These are phyloP conservation scores for Cystobasidiopsis lactophilus DNA, from an alignment of 768 basidiomycete species.

Conservation along the genomic window DNA sequence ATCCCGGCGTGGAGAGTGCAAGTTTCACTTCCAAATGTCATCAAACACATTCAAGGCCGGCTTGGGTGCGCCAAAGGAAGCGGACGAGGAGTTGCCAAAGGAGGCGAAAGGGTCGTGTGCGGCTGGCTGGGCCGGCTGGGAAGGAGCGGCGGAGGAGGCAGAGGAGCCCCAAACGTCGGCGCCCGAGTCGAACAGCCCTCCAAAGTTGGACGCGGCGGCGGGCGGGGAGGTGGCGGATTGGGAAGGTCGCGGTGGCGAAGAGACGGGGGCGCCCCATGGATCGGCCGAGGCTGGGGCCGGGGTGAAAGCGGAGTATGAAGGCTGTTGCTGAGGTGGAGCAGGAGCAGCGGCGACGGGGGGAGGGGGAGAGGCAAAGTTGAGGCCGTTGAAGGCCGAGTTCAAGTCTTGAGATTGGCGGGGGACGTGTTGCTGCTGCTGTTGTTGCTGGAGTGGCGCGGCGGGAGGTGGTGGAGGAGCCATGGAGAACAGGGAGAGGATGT, in stretches of 20 bases:
- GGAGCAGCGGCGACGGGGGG: background rate
- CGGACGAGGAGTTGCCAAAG: conserved; percentile 7
- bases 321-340: background rate
- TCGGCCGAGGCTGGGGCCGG: too few species aligned
- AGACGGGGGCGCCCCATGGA: too few species aligned
- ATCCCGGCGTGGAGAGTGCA: too few species aligned
- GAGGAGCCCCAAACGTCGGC: background rate
- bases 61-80: too few species aligned
- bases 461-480: conserved; percentile 25
- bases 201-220: too few species aligned
- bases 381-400: background rate
- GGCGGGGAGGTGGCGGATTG: too few species aligned
- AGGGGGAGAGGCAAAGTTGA: background rate
- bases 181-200: background rate
- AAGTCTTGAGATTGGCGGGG: background rate
- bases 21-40: too few species aligned
- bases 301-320: too few species aligned
- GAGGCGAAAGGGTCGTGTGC: conserved; percentile 11
- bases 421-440: too few species aligned
- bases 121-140: background rate
- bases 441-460: conserved; percentile 1
- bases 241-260: too few species aligned
- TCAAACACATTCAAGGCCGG: too few species aligned
- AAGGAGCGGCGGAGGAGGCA: background rate
- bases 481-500: conserved; percentile 60